Evolutionary conservation across 805 yeast genomes (phyloP).

Genomic region (Tetrapisispora phaffii): DNA sequence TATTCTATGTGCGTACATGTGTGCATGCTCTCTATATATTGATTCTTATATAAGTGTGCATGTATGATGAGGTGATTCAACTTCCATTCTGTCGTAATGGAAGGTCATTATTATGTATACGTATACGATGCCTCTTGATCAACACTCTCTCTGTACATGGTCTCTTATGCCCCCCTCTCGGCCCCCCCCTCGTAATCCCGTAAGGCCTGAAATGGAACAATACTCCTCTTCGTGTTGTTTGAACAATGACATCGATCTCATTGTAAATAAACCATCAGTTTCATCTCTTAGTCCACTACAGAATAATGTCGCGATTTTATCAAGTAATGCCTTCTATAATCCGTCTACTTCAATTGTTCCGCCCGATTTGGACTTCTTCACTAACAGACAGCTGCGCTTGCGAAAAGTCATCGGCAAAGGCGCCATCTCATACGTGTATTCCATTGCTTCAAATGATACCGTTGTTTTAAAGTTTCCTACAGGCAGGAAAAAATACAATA

Average conservation of each 20-base stretch:
- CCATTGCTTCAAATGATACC: not conserved
- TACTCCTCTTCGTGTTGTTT: not conserved
- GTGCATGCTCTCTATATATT: too few relatives aligned
- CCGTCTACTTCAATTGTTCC: not conserved
- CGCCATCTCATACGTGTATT: constrained; percentile 10
- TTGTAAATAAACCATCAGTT: too few relatives aligned
- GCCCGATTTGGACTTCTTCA: not conserved
- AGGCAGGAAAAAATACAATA: constrained; percentile 7
- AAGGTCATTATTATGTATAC: too few relatives aligned
- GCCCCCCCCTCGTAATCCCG: too few relatives aligned
- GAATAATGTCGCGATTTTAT: not conserved
- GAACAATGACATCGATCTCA: not conserved
- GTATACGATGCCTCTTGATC: too few relatives aligned
- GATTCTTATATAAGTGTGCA: too few relatives aligned
- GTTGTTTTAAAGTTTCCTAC: constrained; percentile 12
- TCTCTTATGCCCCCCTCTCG: too few relatives aligned
- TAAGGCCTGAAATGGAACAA: not conserved
- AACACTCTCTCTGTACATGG: too few relatives aligned
- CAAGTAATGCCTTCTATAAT: not conserved
- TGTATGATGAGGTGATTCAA: too few relatives aligned
- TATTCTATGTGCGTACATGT: too few relatives aligned
- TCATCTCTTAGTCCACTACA: not conserved
- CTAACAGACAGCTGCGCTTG: not conserved
- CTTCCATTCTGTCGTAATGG: too few relatives aligned
- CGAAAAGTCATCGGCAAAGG: constrained; percentile 9